These are phyloP conservation scores for Fusarium nanum DNA, from an alignment of 2,329 filamentous ascomycete species.

Conservation along the genomic window DNA sequence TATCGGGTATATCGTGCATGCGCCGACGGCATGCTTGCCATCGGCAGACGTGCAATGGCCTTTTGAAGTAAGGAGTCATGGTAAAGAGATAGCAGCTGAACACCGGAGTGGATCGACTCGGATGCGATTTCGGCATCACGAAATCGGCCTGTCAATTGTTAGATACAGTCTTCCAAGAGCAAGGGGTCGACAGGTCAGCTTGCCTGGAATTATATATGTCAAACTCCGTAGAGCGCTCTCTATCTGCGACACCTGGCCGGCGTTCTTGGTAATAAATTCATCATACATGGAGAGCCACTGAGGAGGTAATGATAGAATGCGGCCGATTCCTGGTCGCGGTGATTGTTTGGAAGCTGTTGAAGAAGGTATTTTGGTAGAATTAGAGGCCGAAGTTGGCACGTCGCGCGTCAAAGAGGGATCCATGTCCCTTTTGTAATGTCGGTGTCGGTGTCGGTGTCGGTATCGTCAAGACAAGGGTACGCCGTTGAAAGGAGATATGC, in stretches of 20 bases:
- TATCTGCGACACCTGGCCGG: slow-evolving; percentile 92
- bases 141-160: slow-evolving; percentile 72
- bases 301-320: slow-evolving; percentile 68
- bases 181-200: slow-evolving; percentile 4
- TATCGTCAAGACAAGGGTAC: slow-evolving; percentile 15
- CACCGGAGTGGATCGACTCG: slow-evolving; percentile 88
- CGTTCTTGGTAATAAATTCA: slow-evolving; percentile 95
- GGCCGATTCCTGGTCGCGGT: slow-evolving; percentile 45
- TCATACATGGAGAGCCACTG: slow-evolving; percentile 79
- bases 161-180: slow-evolving; percentile 5
- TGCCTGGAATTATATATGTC: slow-evolving; percentile 94
- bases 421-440: slow-evolving; percentile 27
- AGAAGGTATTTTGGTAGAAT: slow-evolving; percentile 25
- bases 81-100: slow-evolving; percentile 91
- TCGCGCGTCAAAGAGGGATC: slow-evolving; percentile 40
- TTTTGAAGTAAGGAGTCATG: slow-evolving; percentile 87
- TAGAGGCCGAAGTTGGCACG: slow-evolving; percentile 34
- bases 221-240: slow-evolving; percentile 92
- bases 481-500: slow-evolving; percentile 23
- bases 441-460: background rate
- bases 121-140: slow-evolving; percentile 95
- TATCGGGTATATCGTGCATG: slow-evolving; percentile 75
- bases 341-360: slow-evolving; percentile 23
- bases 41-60: slow-evolving; percentile 68
- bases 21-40: slow-evolving; percentile 64